Evolutionary conservation across 2,329 filamentous ascomycete genomes (phyloP).

Genomic region (Paradendryphiella salina): DNA sequence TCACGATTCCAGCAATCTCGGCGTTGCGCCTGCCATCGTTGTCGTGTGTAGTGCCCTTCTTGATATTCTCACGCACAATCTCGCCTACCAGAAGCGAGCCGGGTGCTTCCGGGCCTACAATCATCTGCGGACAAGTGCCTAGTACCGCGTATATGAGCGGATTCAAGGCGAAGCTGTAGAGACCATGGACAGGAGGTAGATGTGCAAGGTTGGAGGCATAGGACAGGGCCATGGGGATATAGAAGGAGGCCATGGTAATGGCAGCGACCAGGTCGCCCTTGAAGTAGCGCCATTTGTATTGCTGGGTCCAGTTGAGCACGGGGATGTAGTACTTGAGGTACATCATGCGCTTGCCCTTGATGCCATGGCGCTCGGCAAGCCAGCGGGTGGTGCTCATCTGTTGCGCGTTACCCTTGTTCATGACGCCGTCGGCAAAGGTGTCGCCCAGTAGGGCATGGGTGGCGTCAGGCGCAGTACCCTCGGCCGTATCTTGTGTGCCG

Average conservation of each 20-base stretch:
- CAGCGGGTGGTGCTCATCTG: constrained; percentile 74
- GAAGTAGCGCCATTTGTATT: constrained; percentile 81
- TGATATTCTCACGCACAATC: constrained; percentile 77
- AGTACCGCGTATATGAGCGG: constrained; percentile 89
- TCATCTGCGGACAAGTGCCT: constrained; percentile 88
- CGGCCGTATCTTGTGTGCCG: constrained; percentile 34
- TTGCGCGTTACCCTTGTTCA: constrained; percentile 51
- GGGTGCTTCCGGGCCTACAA: constrained; percentile 92
- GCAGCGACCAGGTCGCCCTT: constrained; percentile 86
- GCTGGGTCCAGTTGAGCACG: constrained; percentile 83
- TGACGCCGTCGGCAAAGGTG: constrained; percentile 50
- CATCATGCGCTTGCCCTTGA: constrained; percentile 75
- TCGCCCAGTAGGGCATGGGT: constrained; percentile 49
- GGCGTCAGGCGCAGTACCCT: constrained; percentile 38
- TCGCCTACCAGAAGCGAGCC: constrained; percentile 88
- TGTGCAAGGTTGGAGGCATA: constrained; percentile 91
- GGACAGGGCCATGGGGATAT: constrained; percentile 95
- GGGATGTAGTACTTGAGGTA: constrained; percentile 90
- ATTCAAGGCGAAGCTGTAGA: constrained; percentile 93
- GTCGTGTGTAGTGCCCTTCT: constrained; percentile 65
- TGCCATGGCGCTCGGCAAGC: constrained; percentile 71
- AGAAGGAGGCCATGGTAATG: constrained; percentile 96
- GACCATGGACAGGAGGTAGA: constrained; percentile 86
- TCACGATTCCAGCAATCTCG: constrained; percentile 82
- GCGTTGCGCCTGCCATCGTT: constrained; percentile 74